These are phyloP conservation scores for Trichophyton verrucosum DNA, from an alignment of 2,329 filamentous ascomycete species.

Conservation along the genomic window DNA sequence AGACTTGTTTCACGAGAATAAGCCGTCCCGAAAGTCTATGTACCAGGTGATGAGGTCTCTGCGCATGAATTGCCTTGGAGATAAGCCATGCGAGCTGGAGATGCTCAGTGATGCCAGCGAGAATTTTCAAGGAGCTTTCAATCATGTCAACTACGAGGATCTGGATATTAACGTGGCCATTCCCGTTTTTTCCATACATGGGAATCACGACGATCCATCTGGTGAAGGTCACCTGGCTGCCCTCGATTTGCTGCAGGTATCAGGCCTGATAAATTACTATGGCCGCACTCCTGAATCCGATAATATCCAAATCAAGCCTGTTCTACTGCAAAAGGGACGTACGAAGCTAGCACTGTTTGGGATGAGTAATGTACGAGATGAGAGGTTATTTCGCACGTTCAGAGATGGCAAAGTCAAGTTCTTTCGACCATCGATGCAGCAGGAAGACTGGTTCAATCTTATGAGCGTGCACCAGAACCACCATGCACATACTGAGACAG, in stretches of 20 bases:
- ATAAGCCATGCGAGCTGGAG: constrained; percentile 90
- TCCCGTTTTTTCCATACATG: constrained; percentile 95
- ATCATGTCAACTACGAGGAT: constrained; percentile 96
- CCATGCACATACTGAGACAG: constrained; percentile 76
- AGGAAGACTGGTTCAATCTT: constrained; percentile 88
- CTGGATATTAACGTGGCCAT: constrained; percentile 94
- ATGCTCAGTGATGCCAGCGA: constrained; percentile 87
- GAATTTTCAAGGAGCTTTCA: constrained; percentile 78
- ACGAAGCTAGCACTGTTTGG: constrained; percentile 92
- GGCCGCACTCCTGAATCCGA: constrained; percentile 84
- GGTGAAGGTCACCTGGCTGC: constrained; percentile 87
- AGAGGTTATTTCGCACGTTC: constrained; percentile 87
- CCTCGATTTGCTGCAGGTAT: constrained; percentile 79
- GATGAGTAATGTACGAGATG: constrained; percentile 89
- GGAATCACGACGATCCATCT: constrained; percentile 97
- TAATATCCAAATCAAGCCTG: constrained; percentile 82
- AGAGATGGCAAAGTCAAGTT: constrained; percentile 88
- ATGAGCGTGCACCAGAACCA: constrained; percentile 96
- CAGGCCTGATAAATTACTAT: constrained; percentile 90
- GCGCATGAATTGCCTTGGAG: constrained; percentile 83
- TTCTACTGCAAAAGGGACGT: constrained; percentile 80
- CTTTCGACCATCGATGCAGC: constrained; percentile 68
- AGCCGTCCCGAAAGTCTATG: constrained; percentile 87
- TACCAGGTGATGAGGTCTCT: constrained; percentile 95
- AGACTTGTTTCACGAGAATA: constrained; percentile 96